A percentile compares a stretch with the other conserved stretches of the same genome.
Conservation (phyloP, 1,284 basidiomycete genomes). For the Mycena citricolor region DNA sequence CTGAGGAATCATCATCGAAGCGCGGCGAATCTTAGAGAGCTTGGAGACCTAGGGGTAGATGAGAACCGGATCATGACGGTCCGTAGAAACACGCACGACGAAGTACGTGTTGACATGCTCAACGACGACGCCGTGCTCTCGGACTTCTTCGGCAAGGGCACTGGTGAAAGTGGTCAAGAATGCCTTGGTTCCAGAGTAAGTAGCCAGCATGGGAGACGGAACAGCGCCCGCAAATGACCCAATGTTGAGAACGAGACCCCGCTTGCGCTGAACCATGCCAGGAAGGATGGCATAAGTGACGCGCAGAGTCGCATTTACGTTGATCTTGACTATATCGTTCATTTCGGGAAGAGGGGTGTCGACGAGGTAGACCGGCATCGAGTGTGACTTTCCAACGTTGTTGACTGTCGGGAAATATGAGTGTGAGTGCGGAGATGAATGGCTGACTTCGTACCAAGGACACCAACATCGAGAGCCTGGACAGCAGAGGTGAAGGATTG, state of each 20-base stretch:
- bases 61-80: constrained; percentile 3
- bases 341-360: constrained; percentile 66
- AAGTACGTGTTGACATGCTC: constrained; percentile 94
- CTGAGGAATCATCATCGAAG: constrained; percentile 75
- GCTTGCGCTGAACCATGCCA: constrained; percentile 77
- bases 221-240: constrained; percentile 91
- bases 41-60: constrained; percentile 69
- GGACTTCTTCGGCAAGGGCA: constrained; percentile 86
- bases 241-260: constrained; percentile 87
- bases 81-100: constrained; percentile 80
- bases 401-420: constrained; percentile 70
- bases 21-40: constrained; percentile 88
- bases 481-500: constrained; percentile 53
- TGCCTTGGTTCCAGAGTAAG: constrained; percentile 91
- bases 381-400: constrained; percentile 92
- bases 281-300: constrained; percentile 74
- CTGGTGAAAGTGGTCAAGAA: constrained; percentile 88
- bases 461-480: constrained; percentile 69
- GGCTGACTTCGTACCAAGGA: constrained; percentile 62
- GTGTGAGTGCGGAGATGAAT: not conserved
- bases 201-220: constrained; percentile 90
- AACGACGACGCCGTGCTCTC: constrained; percentile 72
- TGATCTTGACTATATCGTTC: constrained; percentile 67
- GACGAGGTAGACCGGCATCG: constrained; percentile 67
- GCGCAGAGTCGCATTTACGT: constrained; percentile 66